A percentile compares a stretch with the other conserved stretches of the same genome.
phyloP scores from a whole-genome alignment of 495 filamentous ascomycete species.

The Barbatosphaeria neglecta region DNA sequence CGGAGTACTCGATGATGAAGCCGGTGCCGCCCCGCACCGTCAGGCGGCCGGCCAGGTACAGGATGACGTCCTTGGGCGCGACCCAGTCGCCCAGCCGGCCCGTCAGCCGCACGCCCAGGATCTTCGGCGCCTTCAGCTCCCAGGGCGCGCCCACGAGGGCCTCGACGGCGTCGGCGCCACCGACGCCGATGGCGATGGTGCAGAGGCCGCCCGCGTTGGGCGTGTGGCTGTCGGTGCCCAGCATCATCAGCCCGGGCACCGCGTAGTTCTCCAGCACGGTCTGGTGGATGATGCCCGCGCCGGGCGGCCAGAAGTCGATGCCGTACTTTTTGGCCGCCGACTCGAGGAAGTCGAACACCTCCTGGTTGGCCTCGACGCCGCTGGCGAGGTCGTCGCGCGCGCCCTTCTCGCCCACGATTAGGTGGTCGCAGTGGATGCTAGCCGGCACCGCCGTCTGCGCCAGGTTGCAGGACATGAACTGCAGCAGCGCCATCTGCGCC shows the following conservation, averaged over 20 bases:
- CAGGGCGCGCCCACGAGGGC: slow-evolving; percentile 92
- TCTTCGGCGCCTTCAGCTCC: slow-evolving; percentile 89
- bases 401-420: slow-evolving; percentile 90
- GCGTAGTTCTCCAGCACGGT: slow-evolving; percentile 97
- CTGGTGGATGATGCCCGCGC: slow-evolving; percentile 98
- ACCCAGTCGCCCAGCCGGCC: slow-evolving; percentile 84
- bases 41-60: slow-evolving; percentile 76
- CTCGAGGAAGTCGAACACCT: slow-evolving; percentile 96
- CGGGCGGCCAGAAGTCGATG: slow-evolving; percentile 97
- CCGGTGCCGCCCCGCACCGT: slow-evolving; percentile 94
- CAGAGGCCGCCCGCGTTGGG: slow-evolving; percentile 90
- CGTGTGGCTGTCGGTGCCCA: slow-evolving; percentile 97
- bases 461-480: slow-evolving; percentile 96
- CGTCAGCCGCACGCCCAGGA: slow-evolving; percentile 76
- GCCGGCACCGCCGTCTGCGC: slow-evolving; percentile 89
- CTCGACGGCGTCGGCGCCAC: slow-evolving; percentile 94
- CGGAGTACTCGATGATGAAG: slow-evolving; percentile 84
- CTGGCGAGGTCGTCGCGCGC: slow-evolving; percentile 78
- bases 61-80: slow-evolving; percentile 87
- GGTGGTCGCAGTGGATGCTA: slow-evolving; percentile 97
- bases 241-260: slow-evolving; percentile 95
- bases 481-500: slow-evolving; percentile 92
- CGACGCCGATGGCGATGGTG: slow-evolving; percentile 93
- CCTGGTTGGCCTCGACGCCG: slow-evolving; percentile 84
- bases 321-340: slow-evolving; percentile 91